A percentile compares a stretch with the other conserved stretches of the same genome.
These are phyloP conservation scores for Triangularia verruculosa DNA, from an alignment of 2,329 filamentous ascomycete genomes.

Conservation along the genomic window DNA sequence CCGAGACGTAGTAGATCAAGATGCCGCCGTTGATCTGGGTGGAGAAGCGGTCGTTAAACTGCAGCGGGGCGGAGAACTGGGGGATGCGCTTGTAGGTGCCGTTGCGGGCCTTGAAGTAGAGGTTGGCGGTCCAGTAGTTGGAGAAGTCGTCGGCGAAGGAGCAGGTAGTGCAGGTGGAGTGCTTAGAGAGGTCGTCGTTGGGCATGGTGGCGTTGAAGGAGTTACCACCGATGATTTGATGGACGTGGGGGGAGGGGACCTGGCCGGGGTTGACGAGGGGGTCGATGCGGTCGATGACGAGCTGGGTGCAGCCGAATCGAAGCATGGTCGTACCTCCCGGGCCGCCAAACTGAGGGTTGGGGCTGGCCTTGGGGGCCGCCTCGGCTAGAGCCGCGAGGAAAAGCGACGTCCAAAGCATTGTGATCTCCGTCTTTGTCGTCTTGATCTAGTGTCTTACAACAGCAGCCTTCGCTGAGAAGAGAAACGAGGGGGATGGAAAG, in stretches of 20 bases:
- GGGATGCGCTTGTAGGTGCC: constrained; percentile 37
- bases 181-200: constrained; percentile 32
- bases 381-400: constrained; percentile 31
- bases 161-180: constrained; percentile 43
- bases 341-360: constrained; percentile 29
- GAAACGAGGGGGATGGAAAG: background rate
- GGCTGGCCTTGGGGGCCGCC: constrained; percentile 24
- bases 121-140: constrained; percentile 37
- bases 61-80: constrained; percentile 50
- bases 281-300: constrained; percentile 45
- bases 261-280: constrained; percentile 40
- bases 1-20: constrained; percentile 46
- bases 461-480: background rate
- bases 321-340: constrained; percentile 27
- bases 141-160: constrained; percentile 36
- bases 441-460: constrained; percentile 1
- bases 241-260: constrained; percentile 52
- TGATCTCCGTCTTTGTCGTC: background rate
- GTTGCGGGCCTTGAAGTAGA: constrained; percentile 37
- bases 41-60: constrained; percentile 42
- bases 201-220: constrained; percentile 45
- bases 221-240: constrained; percentile 54
- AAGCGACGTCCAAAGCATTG: constrained; percentile 35
- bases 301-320: constrained; percentile 41
- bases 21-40: constrained; percentile 42